Percentiles rank a stretch among this genome's conserved stretches.
Evolutionary conservation across 805 yeast genomes (phyloP).

Genomic region (Myxozyma vanderwaltii): DNA sequence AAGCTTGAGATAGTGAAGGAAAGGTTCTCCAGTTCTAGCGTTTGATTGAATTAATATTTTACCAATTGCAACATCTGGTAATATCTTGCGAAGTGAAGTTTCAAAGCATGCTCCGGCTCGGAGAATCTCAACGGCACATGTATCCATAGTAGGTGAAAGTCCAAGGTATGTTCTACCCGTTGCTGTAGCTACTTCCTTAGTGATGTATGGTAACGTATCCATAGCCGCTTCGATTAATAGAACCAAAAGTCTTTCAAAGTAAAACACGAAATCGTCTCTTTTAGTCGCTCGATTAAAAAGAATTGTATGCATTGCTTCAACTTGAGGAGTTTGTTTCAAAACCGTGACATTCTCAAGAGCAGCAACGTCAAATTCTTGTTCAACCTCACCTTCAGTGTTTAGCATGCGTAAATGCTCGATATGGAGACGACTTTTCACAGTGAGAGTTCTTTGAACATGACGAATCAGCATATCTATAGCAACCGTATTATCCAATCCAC

Average conservation of each 20-base stretch:
- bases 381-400: constrained; percentile 12
- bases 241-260: constrained; percentile 79
- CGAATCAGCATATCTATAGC: constrained; percentile 78
- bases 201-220: constrained; percentile 45
- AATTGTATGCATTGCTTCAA: constrained; percentile 69
- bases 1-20: constrained; percentile 75
- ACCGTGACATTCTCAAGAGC: constrained; percentile 37
- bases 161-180: constrained; percentile 40
- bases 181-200: constrained; percentile 49
- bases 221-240: constrained; percentile 56
- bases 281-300: constrained; percentile 57
- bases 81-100: constrained; percentile 70
- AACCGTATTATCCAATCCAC: constrained; percentile 77
- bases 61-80: constrained; percentile 80
- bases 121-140: constrained; percentile 34
- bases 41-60: constrained; percentile 86
- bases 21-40: constrained; percentile 89
- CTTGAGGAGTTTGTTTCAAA: constrained; percentile 60
- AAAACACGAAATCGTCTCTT: constrained; percentile 80
- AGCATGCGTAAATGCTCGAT: constrained; percentile 58
- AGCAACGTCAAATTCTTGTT: constrained; percentile 13
- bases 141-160: constrained; percentile 38
- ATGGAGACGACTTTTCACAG: constrained; percentile 66
- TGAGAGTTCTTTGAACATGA: constrained; percentile 74
- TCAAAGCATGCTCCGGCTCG: constrained; percentile 93